Evolutionary conservation across 805 yeast genomes (phyloP).

Genomic region (Schizosaccharomyces lindneri): DNA sequence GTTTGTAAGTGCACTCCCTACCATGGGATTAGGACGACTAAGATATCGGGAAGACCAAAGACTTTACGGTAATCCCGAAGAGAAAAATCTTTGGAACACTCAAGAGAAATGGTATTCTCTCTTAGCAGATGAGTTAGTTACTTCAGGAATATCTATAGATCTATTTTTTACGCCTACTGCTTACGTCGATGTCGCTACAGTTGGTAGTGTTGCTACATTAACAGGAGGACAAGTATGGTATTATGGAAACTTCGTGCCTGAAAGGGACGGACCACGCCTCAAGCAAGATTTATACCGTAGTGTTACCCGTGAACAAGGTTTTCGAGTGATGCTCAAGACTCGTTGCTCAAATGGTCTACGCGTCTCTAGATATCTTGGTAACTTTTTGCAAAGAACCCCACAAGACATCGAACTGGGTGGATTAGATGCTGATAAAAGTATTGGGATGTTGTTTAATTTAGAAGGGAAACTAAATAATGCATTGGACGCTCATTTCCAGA

Average conservation of each 20-base stretch:
- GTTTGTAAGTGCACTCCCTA: conserved; percentile 43
- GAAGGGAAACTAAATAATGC: conserved; percentile 50
- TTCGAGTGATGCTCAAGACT: conserved; percentile 59
- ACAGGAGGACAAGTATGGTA: conserved; percentile 49
- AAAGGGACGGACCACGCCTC: conserved; percentile 44
- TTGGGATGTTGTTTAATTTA: conserved; percentile 48
- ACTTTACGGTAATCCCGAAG: conserved; percentile 15
- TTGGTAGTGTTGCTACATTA: conserved; percentile 34
- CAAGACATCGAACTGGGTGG: conserved; percentile 51
- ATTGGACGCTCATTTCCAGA: conserved; percentile 71
- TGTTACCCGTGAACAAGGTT: conserved; percentile 32
- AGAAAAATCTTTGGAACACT: conserved; percentile 30
- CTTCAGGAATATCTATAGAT: conserved; percentile 47
- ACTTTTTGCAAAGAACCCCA: conserved; percentile 17
- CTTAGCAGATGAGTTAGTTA: conserved; percentile 31
- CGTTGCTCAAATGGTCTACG: conserved; percentile 77
- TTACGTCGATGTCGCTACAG: conserved; percentile 46
- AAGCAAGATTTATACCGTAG: conserved; percentile 22
- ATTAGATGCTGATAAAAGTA: conserved; percentile 33
- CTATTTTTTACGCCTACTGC: conserved; percentile 41
- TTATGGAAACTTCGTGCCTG: conserved; percentile 42
- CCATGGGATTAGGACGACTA: conserved; percentile 53
- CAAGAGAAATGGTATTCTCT: conserved; percentile 36
- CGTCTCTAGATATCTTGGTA: conserved; percentile 50
- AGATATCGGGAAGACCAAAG: conserved; percentile 14